These are phyloP conservation scores for Miscanthus lutarioriparius DNA, from an alignment of 176 grass and related monocot genomes.

Conservation along the genomic window DNA sequence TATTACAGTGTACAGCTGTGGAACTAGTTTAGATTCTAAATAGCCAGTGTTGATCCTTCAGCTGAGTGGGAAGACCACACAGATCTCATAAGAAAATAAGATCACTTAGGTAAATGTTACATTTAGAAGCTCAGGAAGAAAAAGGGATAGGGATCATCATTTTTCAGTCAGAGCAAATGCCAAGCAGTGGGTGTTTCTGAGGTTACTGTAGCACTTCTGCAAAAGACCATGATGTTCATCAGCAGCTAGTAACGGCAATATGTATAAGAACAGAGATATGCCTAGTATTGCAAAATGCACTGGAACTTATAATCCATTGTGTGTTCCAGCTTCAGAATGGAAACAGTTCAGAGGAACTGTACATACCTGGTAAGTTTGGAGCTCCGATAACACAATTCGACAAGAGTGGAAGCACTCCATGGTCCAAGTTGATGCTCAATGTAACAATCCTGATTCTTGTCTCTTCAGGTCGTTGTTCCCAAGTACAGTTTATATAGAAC, in stretches of 20 bases:
- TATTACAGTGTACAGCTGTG: background rate
- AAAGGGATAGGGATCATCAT: background rate
- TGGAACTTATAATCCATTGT: background rate
- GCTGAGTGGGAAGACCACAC: background rate
- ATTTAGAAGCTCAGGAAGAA: conserved; percentile 13
- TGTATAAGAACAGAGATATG: background rate
- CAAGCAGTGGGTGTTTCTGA: background rate
- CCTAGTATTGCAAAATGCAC: conserved; percentile 15
- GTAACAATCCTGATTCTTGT: background rate
- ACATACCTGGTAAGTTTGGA: conserved; percentile 10
- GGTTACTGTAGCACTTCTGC: background rate
- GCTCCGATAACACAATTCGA: background rate
- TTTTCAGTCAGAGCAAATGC: background rate
- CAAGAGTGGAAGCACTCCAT: background rate
- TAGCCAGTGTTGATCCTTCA: conserved; percentile 6
- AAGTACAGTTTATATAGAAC: conserved; percentile 21
- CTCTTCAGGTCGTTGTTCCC: conserved; percentile 6
- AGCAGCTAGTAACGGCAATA: conserved; percentile 1
- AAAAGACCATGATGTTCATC: background rate
- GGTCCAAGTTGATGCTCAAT: conserved; percentile 7
- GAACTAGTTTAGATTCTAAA: background rate
- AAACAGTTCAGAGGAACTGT: conserved; percentile 13
- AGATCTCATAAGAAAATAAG: background rate
- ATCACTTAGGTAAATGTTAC: background rate
- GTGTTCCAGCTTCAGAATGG: conserved; percentile 10